Evolutionary conservation across 1,139 yeast species (phyloP).

Genomic region (Candida sp.): DNA sequence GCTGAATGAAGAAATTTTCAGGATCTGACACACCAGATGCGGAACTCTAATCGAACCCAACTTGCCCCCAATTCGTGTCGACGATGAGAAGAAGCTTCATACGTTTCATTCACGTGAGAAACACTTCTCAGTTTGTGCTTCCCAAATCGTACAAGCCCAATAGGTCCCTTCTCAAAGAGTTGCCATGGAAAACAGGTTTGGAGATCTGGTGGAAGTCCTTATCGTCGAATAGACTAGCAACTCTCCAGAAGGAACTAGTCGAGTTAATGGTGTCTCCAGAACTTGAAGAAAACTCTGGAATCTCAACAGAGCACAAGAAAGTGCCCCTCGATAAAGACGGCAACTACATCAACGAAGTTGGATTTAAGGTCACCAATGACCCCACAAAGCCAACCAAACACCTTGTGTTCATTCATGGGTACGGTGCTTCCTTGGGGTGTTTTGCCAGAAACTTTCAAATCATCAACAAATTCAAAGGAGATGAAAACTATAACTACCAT

Average conservation of each 20-base stretch:
- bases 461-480: constrained; percentile 42
- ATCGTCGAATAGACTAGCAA: constrained; percentile 26
- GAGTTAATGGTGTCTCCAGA: constrained; percentile 37
- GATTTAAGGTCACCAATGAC: constrained; percentile 35
- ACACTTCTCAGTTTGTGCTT: constrained; percentile 7
- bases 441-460: constrained; percentile 76
- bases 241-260: constrained; percentile 39
- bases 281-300: constrained; percentile 23
- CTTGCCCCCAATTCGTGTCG: background rate
- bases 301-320: constrained; percentile 22
- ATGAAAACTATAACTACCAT: constrained; percentile 38
- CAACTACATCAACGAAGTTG: constrained; percentile 40
- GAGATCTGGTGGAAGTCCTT: constrained; percentile 36
- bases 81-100: constrained; percentile 6
- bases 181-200: constrained; percentile 21
- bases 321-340: constrained; percentile 30
- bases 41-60: no score
- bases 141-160: constrained; percentile 21
- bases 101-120: constrained; percentile 13
- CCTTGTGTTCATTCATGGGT: constrained; percentile 84
- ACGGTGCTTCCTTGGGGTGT: constrained; percentile 89
- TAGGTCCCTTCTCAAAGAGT: constrained; percentile 13
- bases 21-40: background rate
- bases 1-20: background rate
- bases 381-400: constrained; percentile 32